A percentile compares a stretch with the other conserved stretches of the same genome.
These are phyloP conservation scores for Cichorium intybus DNA, from an alignment of 140 eudicot genomes.

Conservation along the genomic window DNA sequence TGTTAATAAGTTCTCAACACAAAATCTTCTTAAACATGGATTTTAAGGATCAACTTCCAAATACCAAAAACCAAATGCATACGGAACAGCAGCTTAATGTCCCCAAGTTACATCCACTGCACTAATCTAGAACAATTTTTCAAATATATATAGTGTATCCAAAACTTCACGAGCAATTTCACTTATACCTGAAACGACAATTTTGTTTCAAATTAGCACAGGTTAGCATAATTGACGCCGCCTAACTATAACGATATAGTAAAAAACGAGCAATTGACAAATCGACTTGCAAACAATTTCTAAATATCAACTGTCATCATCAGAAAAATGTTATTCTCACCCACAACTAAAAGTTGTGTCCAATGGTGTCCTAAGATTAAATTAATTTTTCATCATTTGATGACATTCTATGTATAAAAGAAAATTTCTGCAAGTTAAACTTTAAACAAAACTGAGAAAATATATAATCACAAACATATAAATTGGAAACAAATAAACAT, in stretches of 20 bases:
- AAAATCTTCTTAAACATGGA: background rate
- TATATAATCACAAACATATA: background rate
- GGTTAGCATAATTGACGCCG: no score
- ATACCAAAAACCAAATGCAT: background rate
- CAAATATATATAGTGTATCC: no score
- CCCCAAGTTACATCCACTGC: background rate
- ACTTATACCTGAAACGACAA: no score
- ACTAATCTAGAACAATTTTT: background rate
- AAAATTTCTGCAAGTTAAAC: background rate
- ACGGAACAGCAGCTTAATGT: background rate
- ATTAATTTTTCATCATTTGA: constrained; percentile 44
- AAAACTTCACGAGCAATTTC: no score
- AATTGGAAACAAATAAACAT: background rate
- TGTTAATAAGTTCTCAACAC: no score
- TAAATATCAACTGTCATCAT: constrained; percentile 22
- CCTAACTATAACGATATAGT: no score
- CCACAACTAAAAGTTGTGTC: constrained; percentile 49
- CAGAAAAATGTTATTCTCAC: constrained; percentile 49
- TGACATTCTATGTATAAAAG: background rate
- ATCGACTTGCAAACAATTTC: background rate
- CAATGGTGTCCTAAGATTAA: constrained; percentile 75
- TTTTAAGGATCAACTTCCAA: background rate
- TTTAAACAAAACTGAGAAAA: background rate
- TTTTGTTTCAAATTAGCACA: no score
- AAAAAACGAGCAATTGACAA: no score